Evolutionary conservation across 2,329 filamentous ascomycete species (phyloP).

Genomic region (Colletotrichum incanum): DNA sequence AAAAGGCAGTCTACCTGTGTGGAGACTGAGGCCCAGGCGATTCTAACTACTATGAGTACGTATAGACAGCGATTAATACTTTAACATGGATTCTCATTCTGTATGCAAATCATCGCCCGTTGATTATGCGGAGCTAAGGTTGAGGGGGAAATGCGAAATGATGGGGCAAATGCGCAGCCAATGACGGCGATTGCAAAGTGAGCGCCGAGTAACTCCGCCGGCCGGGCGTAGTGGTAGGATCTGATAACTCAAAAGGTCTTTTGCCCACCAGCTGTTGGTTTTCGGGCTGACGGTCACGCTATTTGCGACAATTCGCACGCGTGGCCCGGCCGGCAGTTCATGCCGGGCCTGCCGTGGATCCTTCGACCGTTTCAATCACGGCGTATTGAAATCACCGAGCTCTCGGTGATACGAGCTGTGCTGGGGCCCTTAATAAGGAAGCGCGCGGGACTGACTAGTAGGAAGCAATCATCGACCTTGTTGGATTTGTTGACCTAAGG

Average conservation of each 20-base stretch:
- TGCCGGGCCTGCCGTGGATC: neutral
- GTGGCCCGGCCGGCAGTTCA: conserved; percentile 13
- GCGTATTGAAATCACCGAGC: conserved; percentile 22
- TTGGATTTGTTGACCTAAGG: conserved; percentile 7
- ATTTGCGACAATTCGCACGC: conserved; percentile 26
- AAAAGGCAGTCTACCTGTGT: neutral
- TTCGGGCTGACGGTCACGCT: conserved; percentile 11
- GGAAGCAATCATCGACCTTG: neutral
- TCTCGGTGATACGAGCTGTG: conserved; percentile 34
- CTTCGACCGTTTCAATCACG: neutral
- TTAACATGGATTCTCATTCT: conserved; percentile 23
- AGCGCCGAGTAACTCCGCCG: conserved; percentile 22
- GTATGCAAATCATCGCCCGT: neutral
- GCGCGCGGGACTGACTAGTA: conserved; percentile 31
- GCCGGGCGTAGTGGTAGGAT: conserved; percentile 7
- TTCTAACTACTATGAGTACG: neutral
- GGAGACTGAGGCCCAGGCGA: neutral
- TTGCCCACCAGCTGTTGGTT: neutral
- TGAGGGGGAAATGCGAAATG: neutral
- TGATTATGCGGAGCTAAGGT: neutral
- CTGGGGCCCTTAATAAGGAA: conserved; percentile 19
- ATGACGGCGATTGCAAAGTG: conserved; percentile 12
- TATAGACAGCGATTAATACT: conserved; percentile 33
- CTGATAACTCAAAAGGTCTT: conserved; percentile 25
- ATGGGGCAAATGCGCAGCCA: conserved; percentile 19